phyloP scores from a whole-genome alignment of 257 asterid genomes.

The Penstemon davidsonii region DNA sequence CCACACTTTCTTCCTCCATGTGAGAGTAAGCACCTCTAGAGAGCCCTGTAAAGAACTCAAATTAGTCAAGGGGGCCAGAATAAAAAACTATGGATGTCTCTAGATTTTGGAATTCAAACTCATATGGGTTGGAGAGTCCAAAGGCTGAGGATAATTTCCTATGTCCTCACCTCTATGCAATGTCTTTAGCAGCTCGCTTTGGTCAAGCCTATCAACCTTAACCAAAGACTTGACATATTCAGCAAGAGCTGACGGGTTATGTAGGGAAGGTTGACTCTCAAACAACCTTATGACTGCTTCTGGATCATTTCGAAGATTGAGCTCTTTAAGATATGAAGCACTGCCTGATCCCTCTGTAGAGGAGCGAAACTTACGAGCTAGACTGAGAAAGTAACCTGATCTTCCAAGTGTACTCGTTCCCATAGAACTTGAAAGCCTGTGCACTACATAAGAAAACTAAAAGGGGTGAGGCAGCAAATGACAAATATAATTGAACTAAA shows the following conservation, averaged over 20 bases:
- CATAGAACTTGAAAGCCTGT: conserved; percentile 33
- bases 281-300: conserved; percentile 80
- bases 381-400: conserved; percentile 69
- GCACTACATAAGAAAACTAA: conserved; percentile 41
- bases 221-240: conserved; percentile 88
- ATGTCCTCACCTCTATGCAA: conserved; percentile 68
- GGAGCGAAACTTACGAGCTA: conserved; percentile 38
- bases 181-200: conserved; percentile 72
- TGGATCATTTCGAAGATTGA: conserved; percentile 62
- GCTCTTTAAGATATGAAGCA: conserved; percentile 78
- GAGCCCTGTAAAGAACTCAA: conserved; percentile 42
- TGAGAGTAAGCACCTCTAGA: conserved; percentile 47
- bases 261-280: conserved; percentile 78
- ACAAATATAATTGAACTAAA: background rate
- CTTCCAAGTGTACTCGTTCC: conserved; percentile 44
- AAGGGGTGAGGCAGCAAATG: conserved; percentile 14
- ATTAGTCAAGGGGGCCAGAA: conserved; percentile 20
- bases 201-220: conserved; percentile 83
- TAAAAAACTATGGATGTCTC: background rate
- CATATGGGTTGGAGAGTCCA: background rate
- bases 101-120: background rate
- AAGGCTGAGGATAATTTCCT: background rate
- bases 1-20: conserved; percentile 53
- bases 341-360: conserved; percentile 46
- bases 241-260: conserved; percentile 77